Conservation (phyloP, 495 filamentous ascomycete genomes). For the Penicillium egyptiacum region DNA sequence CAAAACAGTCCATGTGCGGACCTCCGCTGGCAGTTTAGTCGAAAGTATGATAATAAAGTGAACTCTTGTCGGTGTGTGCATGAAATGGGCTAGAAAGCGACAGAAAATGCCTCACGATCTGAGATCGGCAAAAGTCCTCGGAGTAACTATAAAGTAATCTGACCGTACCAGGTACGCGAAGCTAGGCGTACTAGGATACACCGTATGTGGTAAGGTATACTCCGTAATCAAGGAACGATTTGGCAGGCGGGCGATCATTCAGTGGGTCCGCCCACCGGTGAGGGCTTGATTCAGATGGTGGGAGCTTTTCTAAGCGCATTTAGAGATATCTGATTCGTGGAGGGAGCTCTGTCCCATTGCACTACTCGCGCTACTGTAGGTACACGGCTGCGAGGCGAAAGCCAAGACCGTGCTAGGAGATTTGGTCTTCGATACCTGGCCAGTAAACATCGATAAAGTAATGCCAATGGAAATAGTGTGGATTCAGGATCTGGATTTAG, state of each 20-base stretch:
- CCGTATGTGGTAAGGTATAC: constrained; percentile 1
- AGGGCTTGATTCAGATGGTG: constrained; percentile 29
- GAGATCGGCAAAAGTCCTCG: constrained; percentile 8
- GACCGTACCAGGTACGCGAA: neutral
- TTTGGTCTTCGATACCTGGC: neutral
- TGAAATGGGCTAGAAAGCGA: neutral
- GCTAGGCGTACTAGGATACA: neutral
- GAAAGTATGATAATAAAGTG: neutral
- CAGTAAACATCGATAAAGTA: constrained; percentile 4
- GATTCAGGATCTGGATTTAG: constrained; percentile 2
- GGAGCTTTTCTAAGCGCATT: constrained; percentile 13
- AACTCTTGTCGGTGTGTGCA: neutral
- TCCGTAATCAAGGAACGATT: constrained; percentile 21
- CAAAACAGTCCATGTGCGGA: neutral
- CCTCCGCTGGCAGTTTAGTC: neutral
- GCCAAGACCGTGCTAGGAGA: constrained; percentile 23
- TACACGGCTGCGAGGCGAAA: constrained; percentile 28
- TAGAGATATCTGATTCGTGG: constrained; percentile 24
- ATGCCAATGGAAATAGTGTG: constrained; percentile 7
- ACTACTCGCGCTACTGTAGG: constrained; percentile 30
- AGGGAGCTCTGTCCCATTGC: constrained; percentile 8
- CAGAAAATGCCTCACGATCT: constrained; percentile 21
- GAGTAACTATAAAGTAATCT: neutral
- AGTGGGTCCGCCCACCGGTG: constrained; percentile 33
- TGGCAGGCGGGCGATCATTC: constrained; percentile 33